phyloP scores from a whole-genome alignment of 495 filamentous ascomycete species.

The Talaromyces adpressus region DNA sequence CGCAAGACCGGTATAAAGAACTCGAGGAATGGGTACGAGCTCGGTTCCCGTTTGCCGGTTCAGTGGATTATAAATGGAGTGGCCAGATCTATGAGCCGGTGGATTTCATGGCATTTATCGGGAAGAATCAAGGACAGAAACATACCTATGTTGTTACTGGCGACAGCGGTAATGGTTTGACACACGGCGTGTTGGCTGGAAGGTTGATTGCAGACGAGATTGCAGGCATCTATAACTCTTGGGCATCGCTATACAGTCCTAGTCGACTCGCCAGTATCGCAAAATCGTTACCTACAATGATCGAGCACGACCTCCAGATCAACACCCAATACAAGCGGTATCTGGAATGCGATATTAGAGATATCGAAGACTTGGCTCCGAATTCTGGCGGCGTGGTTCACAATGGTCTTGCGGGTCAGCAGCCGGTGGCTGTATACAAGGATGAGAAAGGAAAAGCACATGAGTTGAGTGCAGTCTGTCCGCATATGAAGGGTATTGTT shows the following conservation, averaged over 20 bases:
- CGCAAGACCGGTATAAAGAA: conserved; percentile 31
- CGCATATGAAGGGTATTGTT: conserved; percentile 48
- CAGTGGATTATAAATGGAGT: conserved; percentile 47
- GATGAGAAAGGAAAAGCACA: conserved; percentile 44
- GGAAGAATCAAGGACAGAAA: conserved; percentile 44
- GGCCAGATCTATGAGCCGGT: conserved; percentile 53
- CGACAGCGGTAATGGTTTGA: conserved; percentile 54
- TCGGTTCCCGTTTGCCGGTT: conserved; percentile 42
- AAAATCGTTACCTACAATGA: conserved; percentile 21
- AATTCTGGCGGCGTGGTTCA: conserved; percentile 45
- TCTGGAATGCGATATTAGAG: conserved; percentile 45
- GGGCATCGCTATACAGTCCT: conserved; percentile 44
- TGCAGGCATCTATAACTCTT: conserved; percentile 36
- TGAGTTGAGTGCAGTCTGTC: conserved; percentile 47
- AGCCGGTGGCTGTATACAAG: conserved; percentile 49
- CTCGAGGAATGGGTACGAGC: conserved; percentile 45
- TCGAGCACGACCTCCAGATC: conserved; percentile 42
- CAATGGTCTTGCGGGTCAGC: conserved; percentile 11
- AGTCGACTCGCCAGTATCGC: conserved; percentile 32
- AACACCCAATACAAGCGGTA: conserved; percentile 51
- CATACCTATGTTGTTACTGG: conserved; percentile 50
- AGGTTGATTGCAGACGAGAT: conserved; percentile 49
- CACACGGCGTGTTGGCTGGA: conserved; percentile 47
- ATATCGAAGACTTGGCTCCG: conserved; percentile 47
- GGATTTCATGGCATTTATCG: conserved; percentile 49